phyloP scores from a whole-genome alignment of 2,329 filamentous ascomycete genomes.

The Tolypocladium album region DNA sequence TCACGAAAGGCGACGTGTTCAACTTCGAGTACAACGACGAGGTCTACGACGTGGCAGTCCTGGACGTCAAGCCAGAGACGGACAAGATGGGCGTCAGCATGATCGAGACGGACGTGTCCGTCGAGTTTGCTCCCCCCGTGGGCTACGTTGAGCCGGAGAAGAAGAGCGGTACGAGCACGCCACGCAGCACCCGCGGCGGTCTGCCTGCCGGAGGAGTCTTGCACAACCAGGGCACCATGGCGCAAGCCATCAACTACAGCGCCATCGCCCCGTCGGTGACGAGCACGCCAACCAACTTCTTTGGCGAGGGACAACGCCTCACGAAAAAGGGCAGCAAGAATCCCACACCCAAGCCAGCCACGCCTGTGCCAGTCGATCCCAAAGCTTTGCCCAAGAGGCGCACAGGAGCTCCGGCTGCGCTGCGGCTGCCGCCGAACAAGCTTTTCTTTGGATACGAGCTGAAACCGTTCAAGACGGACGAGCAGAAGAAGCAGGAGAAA shows the following conservation, averaged over 20 bases:
- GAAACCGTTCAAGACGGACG: conserved; percentile 74
- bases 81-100: conserved; percentile 83
- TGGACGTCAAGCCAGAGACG: conserved; percentile 82
- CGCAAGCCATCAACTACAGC: conserved; percentile 92
- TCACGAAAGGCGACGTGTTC: conserved; percentile 90
- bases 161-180: conserved; percentile 75
- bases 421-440: conserved; percentile 78
- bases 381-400: conserved; percentile 26
- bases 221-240: conserved; percentile 86
- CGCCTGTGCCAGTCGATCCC: conserved; percentile 44
- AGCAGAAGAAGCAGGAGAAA: conserved; percentile 56
- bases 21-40: conserved; percentile 96
- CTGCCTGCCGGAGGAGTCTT: conserved; percentile 63
- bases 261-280: conserved; percentile 74
- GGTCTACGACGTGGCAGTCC: conserved; percentile 81
- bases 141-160: conserved; percentile 85
- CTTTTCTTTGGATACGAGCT: conserved; percentile 95
- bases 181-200: conserved; percentile 54
- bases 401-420: conserved; percentile 73
- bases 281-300: conserved; percentile 66
- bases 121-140: conserved; percentile 89
- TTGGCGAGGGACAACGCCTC: conserved; percentile 71
- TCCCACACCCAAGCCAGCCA: conserved; percentile 52
- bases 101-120: conserved; percentile 90
- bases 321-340: conserved; percentile 71